Evolutionary conservation across 1,284 basidiomycete species (phyloP).

Genomic region (Anthracocystis setariae): DNA sequence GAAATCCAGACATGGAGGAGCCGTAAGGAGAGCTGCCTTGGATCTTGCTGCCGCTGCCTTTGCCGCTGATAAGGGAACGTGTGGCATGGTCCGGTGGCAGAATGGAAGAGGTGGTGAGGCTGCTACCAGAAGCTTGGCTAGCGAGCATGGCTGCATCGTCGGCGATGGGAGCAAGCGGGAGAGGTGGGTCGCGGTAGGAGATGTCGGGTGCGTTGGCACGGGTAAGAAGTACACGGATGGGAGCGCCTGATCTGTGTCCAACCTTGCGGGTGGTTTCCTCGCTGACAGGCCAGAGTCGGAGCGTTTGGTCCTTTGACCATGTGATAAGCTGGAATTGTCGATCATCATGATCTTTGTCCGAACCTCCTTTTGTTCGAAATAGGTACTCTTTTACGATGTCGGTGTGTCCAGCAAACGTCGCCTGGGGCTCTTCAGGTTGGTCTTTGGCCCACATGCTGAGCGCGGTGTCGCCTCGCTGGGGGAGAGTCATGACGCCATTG

Average conservation of each 20-base stretch:
- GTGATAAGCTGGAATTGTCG: constrained; percentile 77
- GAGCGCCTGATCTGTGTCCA: constrained; percentile 71
- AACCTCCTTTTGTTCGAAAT: constrained; percentile 78
- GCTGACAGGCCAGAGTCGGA: constrained; percentile 90
- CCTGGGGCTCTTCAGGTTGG: constrained; percentile 73
- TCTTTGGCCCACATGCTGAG: constrained; percentile 83
- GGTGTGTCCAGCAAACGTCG: constrained; percentile 85
- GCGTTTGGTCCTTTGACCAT: constrained; percentile 93
- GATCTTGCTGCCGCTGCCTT: constrained; percentile 44
- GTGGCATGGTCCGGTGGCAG: constrained; percentile 49
- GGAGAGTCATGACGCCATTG: constrained; percentile 84
- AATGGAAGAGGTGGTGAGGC: constrained; percentile 43
- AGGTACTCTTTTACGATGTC: constrained; percentile 99
- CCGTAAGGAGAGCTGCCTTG: constrained; percentile 45
- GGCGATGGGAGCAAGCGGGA: constrained; percentile 3
- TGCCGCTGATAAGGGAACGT: constrained; percentile 47
- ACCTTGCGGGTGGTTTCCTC: constrained; percentile 72
- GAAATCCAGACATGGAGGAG: constrained; percentile 46
- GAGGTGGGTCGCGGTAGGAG: constrained; percentile 54
- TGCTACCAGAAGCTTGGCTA: constrained; percentile 38
- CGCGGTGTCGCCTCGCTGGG: constrained; percentile 85
- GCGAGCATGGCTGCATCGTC: constrained; percentile 27
- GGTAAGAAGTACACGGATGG: constrained; percentile 71
- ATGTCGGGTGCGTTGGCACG: constrained; percentile 67
- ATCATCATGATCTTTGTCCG: constrained; percentile 64